A percentile compares a stretch with the other conserved stretches of the same genome.
Conservation (phyloP, 441 rosid genomes). For the Flueggea neowawraea region DNA sequence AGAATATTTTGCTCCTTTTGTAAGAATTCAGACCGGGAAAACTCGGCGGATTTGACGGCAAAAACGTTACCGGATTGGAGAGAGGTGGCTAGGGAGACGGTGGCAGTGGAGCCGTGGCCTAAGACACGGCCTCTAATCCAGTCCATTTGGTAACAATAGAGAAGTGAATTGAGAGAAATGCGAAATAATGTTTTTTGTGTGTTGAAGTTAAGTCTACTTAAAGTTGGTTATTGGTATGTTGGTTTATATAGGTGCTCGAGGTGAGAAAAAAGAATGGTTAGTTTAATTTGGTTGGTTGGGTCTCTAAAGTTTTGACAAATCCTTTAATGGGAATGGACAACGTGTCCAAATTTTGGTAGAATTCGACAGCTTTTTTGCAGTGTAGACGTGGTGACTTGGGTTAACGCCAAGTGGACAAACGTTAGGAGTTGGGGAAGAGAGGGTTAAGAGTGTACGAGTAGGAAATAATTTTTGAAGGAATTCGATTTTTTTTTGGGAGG, state of each 20-base stretch:
- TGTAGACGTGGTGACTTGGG: slow-evolving; percentile 21
- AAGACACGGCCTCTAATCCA: slow-evolving; percentile 66
- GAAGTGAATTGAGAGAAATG: not conserved
- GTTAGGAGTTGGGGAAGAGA: not conserved
- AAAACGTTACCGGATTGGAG: slow-evolving; percentile 34
- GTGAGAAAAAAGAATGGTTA: not conserved
- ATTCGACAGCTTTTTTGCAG: slow-evolving; percentile 9
- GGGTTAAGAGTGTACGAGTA: not conserved
- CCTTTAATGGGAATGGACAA: slow-evolving; percentile 27
- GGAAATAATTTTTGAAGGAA: too few relatives aligned
- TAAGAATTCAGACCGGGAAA: slow-evolving; percentile 36
- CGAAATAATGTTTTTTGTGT: too few relatives aligned
- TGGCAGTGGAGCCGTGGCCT: slow-evolving; percentile 79
- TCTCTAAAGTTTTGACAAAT: slow-evolving; percentile 27
- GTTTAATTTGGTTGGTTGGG: slow-evolving; percentile 12
- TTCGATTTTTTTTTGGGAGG: too few relatives aligned
- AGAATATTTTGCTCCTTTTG: slow-evolving; percentile 58
- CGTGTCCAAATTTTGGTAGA: slow-evolving; percentile 32
- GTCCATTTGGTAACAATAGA: slow-evolving; percentile 33
- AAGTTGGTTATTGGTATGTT: not conserved
- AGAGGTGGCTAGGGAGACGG: slow-evolving; percentile 60
- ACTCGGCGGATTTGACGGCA: slow-evolving; percentile 66
- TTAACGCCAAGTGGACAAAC: slow-evolving; percentile 8
- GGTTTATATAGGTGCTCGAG: slow-evolving; percentile 11
- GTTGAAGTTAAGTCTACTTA: not conserved